phyloP scores from a whole-genome alignment of 805 yeast species.

The Nakazawaea molendinolei region DNA sequence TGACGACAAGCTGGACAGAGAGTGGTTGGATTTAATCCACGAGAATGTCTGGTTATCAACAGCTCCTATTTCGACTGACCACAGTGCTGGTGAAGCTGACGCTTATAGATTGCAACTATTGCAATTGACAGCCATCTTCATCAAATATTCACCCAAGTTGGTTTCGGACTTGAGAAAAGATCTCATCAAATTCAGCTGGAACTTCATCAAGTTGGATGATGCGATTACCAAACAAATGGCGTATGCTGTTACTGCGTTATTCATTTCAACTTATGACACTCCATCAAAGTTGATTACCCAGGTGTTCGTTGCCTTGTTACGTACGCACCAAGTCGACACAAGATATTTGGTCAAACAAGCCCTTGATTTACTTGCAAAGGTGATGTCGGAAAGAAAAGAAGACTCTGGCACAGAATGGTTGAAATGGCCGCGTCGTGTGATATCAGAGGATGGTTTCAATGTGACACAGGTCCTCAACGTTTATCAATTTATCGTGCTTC shows the following conservation, averaged over 20 bases:
- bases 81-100: slow-evolving; percentile 66
- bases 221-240: slow-evolving; percentile 87
- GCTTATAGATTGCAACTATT: slow-evolving; percentile 68
- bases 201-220: slow-evolving; percentile 83
- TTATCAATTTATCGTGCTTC: slow-evolving; percentile 82
- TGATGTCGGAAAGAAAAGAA: slow-evolving; percentile 60
- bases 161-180: slow-evolving; percentile 67
- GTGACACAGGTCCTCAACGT: slow-evolving; percentile 82
- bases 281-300: slow-evolving; percentile 86
- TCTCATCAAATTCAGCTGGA: slow-evolving; percentile 92
- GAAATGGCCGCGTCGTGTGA: slow-evolving; percentile 88
- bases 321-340: slow-evolving; percentile 82
- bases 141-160: slow-evolving; percentile 57
- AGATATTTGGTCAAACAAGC: slow-evolving; percentile 81
- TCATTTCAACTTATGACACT: slow-evolving; percentile 82
- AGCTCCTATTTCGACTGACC: slow-evolving; percentile 41
- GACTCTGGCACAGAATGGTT: slow-evolving; percentile 66
- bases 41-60: slow-evolving; percentile 68
- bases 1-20: slow-evolving; percentile 25
- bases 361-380: slow-evolving; percentile 82
- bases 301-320: slow-evolving; percentile 81
- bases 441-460: slow-evolving; percentile 84
- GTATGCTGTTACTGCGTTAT: slow-evolving; percentile 78
- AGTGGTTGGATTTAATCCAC: slow-evolving; percentile 63
- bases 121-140: slow-evolving; percentile 72